Percentiles rank a stretch among this genome's conserved stretches.
phyloP scores from a whole-genome alignment of 805 yeast genomes.

The Cyberlindnera veronae region DNA sequence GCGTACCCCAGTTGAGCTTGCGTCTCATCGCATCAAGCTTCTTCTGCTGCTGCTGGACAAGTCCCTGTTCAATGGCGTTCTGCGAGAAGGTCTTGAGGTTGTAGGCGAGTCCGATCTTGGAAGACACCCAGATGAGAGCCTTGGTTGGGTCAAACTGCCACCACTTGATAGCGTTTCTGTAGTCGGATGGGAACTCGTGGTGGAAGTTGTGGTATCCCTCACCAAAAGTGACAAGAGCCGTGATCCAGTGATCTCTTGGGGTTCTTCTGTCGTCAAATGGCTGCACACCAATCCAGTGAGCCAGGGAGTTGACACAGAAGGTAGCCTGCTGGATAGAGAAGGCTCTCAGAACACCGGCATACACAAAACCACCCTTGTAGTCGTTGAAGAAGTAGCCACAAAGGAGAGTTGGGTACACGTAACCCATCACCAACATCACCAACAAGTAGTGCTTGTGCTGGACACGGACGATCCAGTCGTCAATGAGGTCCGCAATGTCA shows the following conservation, averaged over 20 bases:
- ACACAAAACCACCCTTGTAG: conserved; percentile 68
- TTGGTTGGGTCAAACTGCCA: conserved; percentile 87
- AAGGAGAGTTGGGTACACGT: conserved; percentile 56
- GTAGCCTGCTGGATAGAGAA: conserved; percentile 79
- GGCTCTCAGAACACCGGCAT: conserved; percentile 70
- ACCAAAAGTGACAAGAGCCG: conserved; percentile 82
- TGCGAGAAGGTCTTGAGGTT: conserved; percentile 74
- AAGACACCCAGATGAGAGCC: conserved; percentile 51
- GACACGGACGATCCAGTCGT: conserved; percentile 74
- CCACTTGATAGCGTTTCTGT: conserved; percentile 85
- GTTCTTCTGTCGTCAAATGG: conserved; percentile 87
- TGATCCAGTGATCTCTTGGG: conserved; percentile 77
- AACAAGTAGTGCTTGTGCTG: conserved; percentile 76
- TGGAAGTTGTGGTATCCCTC: conserved; percentile 91
- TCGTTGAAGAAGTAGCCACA: conserved; percentile 58
- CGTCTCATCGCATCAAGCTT: conserved; percentile 61
- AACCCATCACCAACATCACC: conserved; percentile 58
- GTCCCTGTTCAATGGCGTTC: conserved; percentile 79
- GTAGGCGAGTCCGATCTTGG: conserved; percentile 62
- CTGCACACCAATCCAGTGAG: conserved; percentile 83
- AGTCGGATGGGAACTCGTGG: conserved; percentile 87
- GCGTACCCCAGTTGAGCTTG: conserved; percentile 72
- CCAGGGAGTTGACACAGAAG: conserved; percentile 81
- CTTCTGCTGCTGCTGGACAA: conserved; percentile 81
- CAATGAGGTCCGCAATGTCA: conserved; percentile 64